A percentile compares a stretch with the other conserved stretches of the same genome.
Evolutionary conservation across 1,139 yeast genomes (phyloP).

Genomic region (Meyerozyma carpophila): DNA sequence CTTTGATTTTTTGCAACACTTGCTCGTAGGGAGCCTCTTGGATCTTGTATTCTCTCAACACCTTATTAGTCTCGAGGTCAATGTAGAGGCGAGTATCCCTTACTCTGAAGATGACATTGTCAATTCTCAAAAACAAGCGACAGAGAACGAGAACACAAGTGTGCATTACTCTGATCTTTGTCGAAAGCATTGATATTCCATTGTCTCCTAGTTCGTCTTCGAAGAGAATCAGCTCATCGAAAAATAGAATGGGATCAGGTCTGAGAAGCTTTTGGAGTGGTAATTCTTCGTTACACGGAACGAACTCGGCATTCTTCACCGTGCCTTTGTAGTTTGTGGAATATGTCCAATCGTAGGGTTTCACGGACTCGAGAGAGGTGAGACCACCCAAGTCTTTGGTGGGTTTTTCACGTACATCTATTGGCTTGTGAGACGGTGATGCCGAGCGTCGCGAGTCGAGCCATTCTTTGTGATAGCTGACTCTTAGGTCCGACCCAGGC

Average conservation of each 20-base stretch:
- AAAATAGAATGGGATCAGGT: constrained; percentile 84
- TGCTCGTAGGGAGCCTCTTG: constrained; percentile 65
- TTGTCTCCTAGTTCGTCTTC: constrained; percentile 97
- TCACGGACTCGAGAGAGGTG: constrained; percentile 37
- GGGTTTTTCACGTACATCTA: constrained; percentile 25
- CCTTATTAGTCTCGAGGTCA: constrained; percentile 61
- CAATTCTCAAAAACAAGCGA: constrained; percentile 82
- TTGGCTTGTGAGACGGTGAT: constrained; percentile 13
- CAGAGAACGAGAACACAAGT: constrained; percentile 67
- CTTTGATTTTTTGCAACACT: constrained; percentile 37
- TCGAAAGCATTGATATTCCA: constrained; percentile 75
- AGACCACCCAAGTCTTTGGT: constrained; percentile 32
- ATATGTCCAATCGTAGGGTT: constrained; percentile 97
- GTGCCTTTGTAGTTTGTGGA: constrained; percentile 76
- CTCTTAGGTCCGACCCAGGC: constrained; percentile 40
- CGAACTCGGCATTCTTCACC: constrained; percentile 16
- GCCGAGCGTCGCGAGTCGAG: constrained; percentile 51
- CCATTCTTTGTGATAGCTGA: constrained; percentile 91
- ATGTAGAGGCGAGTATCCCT: constrained; percentile 80
- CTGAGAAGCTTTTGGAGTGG: constrained; percentile 66
- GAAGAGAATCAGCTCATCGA: constrained; percentile 79
- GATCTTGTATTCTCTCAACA: constrained; percentile 73
- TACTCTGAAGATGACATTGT: constrained; percentile 77
- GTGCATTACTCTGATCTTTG: constrained; percentile 87
- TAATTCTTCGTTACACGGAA: constrained; percentile 29